Conservation (phyloP, 2,329 filamentous ascomycete genomes). For the Xylaria sp. region DNA sequence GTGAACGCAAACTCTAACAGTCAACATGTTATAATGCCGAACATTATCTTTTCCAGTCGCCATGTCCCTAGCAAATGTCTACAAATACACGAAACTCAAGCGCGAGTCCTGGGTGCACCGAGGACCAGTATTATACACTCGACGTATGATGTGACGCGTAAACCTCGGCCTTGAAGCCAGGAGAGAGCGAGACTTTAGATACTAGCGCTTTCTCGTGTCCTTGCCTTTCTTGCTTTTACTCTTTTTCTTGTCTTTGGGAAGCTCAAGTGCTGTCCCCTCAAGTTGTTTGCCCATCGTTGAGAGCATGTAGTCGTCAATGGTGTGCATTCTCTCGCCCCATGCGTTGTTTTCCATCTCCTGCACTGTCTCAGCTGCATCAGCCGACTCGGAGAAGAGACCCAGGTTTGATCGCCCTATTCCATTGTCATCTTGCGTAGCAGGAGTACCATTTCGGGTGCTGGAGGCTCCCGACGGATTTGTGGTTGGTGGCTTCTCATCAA, state of each 20-base stretch:
- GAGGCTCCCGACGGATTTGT: slow-evolving; percentile 60
- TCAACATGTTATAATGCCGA: slow-evolving; percentile 10
- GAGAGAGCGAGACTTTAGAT: slow-evolving; percentile 8
- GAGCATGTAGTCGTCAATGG: slow-evolving; percentile 82
- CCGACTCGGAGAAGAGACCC: slow-evolving; percentile 53
- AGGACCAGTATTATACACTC: slow-evolving; percentile 27
- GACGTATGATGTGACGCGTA: not conserved
- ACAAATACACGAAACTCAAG: slow-evolving; percentile 29
- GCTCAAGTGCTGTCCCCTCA: slow-evolving; percentile 68
- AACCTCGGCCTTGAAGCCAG: not conserved
- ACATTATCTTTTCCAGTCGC: not conserved
- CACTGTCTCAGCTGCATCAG: slow-evolving; percentile 50
- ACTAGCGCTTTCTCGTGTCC: slow-evolving; percentile 64
- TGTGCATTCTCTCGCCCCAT: slow-evolving; percentile 67
- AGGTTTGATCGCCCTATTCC: slow-evolving; percentile 52
- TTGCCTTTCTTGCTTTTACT: slow-evolving; percentile 69
- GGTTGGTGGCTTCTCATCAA: slow-evolving; percentile 71
- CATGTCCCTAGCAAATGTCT: slow-evolving; percentile 22
- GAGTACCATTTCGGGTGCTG: slow-evolving; percentile 64
- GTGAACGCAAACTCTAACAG: slow-evolving; percentile 17
- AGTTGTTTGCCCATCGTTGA: slow-evolving; percentile 72
- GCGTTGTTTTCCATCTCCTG: slow-evolving; percentile 67
- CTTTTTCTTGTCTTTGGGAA: slow-evolving; percentile 74
- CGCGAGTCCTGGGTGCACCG: not conserved
- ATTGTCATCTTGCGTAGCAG: slow-evolving; percentile 52